Base-by-base conservation (phyloP, 768 basidiomycete genomes). In the Psilocybe cubensis region DNA sequence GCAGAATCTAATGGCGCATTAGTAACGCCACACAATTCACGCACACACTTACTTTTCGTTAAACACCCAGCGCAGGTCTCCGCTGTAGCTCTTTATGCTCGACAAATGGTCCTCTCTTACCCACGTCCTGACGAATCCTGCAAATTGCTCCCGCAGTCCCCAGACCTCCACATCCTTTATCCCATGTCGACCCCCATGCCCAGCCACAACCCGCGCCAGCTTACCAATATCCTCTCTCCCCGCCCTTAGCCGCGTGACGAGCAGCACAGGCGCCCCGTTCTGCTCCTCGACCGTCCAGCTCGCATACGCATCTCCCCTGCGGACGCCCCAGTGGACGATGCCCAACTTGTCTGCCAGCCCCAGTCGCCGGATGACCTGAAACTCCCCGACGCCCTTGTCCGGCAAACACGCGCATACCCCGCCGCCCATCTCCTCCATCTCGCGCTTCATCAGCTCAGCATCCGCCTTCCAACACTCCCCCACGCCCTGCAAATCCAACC, bases 71-170 rank as follows among this genome's bases (percentile, higher is more conserved):
- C 60, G 8, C 57, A 46, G 25, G 44, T 56, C 10, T 23, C 25
- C 4, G 76, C 76, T n/a, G 66, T 83, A 83, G 77, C 79, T 80
- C 50, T 76, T 78, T 27, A 80, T 62, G 0, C 74, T 62, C 4
- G 78, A 65, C 23, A 82, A 53, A 60, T 79, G 74, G 23, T 78
- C 76, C 12, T 69, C 64, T 46, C 79, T 74, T 75, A 27, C 75
- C 73, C 12, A 69, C 57, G 54, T 56, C 21, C 47, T 35, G 35
- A 38, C 35, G 31, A 33, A 33, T 35, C 70, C n/a, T n/a, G n/a
- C 63, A 41, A 21, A 40, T 18, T 53, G 29, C 20, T 54, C 52
- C 23, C 57, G 29, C 3, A 70, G 43, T 50, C 77, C 77, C 81
- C 83, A 83, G 1, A 76, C 66, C 54, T 83, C 83, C 42, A 83